phyloP scores from a whole-genome alignment of 2,329 filamentous ascomycete genomes.

The Arthrobotrys entomopaga region DNA sequence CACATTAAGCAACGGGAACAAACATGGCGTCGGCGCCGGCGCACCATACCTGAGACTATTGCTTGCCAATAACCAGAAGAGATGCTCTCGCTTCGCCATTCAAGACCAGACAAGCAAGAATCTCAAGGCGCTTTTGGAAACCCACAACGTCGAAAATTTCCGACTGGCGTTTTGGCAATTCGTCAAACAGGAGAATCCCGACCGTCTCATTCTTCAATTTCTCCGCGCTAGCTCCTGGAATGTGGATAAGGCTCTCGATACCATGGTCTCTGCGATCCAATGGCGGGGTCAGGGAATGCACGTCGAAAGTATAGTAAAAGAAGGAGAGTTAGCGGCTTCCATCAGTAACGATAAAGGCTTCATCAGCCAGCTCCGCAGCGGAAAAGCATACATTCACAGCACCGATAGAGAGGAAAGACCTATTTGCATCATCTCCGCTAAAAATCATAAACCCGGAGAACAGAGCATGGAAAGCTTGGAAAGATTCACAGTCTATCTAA shows the following conservation, averaged over 20 bases:
- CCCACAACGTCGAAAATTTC: background rate
- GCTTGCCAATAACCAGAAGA: too few relatives aligned
- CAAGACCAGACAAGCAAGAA: background rate
- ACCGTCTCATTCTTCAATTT: slow-evolving; percentile 84
- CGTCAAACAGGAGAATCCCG: slow-evolving; percentile 87
- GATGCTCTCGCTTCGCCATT: background rate
- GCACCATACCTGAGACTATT: too few relatives aligned
- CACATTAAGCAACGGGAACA: too few relatives aligned
- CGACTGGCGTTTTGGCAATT: slow-evolving; percentile 22
- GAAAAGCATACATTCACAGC: slow-evolving; percentile 92
- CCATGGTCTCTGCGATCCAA: slow-evolving; percentile 92
- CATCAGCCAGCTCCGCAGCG: slow-evolving; percentile 82
- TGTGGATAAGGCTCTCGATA: slow-evolving; percentile 88
- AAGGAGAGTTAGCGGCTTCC: slow-evolving; percentile 76
- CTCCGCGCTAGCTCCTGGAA: slow-evolving; percentile 92
- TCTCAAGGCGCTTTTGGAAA: background rate
- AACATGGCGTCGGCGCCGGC: too few relatives aligned
- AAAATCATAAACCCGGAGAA: slow-evolving; percentile 82
- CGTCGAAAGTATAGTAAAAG: slow-evolving; percentile 84
- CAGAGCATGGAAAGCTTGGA: slow-evolving; percentile 85
- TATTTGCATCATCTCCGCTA: slow-evolving; percentile 84
- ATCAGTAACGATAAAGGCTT: slow-evolving; percentile 76
- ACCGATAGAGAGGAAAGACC: slow-evolving; percentile 83
- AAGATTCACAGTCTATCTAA: slow-evolving; percentile 88
- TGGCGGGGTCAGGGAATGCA: slow-evolving; percentile 82